A percentile compares a stretch with the other conserved stretches of the same genome.
Evolutionary conservation across 257 asterid species (phyloP).

Genomic region (Forsythia viridissima): DNA sequence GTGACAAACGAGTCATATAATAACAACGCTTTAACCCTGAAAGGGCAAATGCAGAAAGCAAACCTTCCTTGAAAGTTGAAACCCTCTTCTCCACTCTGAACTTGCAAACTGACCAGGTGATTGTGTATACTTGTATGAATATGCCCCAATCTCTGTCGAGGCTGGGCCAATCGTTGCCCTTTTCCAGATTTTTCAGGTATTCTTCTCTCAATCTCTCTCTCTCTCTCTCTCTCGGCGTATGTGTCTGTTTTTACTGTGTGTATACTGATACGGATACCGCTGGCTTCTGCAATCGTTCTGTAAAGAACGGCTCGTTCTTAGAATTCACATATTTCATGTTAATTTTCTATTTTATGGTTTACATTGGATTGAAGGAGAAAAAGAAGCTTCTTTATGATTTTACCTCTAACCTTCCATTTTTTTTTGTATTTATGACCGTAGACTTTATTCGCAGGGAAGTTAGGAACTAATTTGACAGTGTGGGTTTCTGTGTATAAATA

Average conservation of each 20-base stretch:
- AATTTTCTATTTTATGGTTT: too few relatives aligned
- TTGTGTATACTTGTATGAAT: neutral
- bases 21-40: neutral
- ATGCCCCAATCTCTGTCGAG: constrained; percentile 42
- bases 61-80: constrained; percentile 1
- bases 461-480: neutral
- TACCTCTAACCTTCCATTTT: too few relatives aligned
- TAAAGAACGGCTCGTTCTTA: neutral
- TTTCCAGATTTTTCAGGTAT: constrained; percentile 56
- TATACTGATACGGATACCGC: neutral
- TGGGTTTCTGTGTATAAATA: neutral
- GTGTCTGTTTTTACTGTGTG: neutral
- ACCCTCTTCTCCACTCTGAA: constrained; percentile 3
- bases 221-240: neutral
- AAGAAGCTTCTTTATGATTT: too few relatives aligned
- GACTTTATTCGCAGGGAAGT: too few relatives aligned
- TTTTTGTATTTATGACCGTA: too few relatives aligned
- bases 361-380: too few relatives aligned
- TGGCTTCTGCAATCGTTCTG: neutral
- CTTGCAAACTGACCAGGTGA: neutral
- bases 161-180: constrained; percentile 28
- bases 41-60: neutral
- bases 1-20: too few relatives aligned
- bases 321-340: too few relatives aligned
- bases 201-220: constrained; percentile 6